Percentiles rank a stretch among this genome's conserved stretches.
Conservation (phyloP, 192 early-diverging fungal genomes). For the Backusella tuberculispora region DNA sequence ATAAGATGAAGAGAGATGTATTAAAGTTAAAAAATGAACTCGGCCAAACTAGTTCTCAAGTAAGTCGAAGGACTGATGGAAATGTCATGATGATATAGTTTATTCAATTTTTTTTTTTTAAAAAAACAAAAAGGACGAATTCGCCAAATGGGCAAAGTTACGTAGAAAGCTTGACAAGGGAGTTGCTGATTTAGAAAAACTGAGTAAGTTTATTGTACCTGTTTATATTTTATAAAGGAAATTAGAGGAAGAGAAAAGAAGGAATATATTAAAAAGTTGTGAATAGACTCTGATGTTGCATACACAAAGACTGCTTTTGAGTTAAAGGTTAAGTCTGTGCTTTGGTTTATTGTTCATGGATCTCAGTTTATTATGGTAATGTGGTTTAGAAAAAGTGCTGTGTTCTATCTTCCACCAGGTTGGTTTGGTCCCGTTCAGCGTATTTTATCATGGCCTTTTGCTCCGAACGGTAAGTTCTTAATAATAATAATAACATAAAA, state of each 20-base stretch:
- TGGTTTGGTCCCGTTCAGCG: conserved; percentile 80
- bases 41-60: conserved; percentile 69
- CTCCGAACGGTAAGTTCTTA: conserved; percentile 60
- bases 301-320: conserved; percentile 74
- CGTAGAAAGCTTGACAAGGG: conserved; percentile 77
- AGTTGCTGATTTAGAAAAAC: conserved; percentile 69
- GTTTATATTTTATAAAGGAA: not conserved
- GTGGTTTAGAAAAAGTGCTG: conserved; percentile 68
- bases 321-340: conserved; percentile 71
- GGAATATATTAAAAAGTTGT: not conserved
- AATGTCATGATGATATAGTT: not conserved
- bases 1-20: conserved; percentile 63
- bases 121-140: conserved; percentile 69
- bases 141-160: conserved; percentile 92
- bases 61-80: conserved; percentile 16
- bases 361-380: conserved; percentile 64
- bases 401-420: conserved; percentile 76
- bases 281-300: conserved; percentile 58
- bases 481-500: not conserved
- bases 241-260: not conserved
- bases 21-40: conserved; percentile 67
- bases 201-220: conserved; percentile 46
- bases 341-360: conserved; percentile 68
- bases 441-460: conserved; percentile 71
- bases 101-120: not conserved